phyloP scores from a whole-genome alignment of 371 early-diverging fungal species.

The Mucor lusitanicus region DNA sequence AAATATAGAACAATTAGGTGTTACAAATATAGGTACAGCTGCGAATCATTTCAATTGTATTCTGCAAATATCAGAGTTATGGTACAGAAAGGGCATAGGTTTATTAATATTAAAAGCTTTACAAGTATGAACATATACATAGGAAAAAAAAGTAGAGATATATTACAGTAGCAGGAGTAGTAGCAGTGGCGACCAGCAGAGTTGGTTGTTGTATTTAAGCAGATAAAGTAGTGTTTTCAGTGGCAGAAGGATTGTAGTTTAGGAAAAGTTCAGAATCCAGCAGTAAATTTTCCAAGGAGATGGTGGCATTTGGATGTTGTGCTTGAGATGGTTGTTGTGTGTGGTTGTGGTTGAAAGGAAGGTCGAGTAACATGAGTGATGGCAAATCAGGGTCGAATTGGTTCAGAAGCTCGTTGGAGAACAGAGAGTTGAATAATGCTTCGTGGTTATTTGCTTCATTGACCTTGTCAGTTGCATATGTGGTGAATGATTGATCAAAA shows the following conservation, averaged over 20 bases:
- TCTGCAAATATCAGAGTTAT: background rate
- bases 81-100: background rate
- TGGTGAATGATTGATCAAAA: conserved; percentile 10
- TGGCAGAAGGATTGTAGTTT: background rate
- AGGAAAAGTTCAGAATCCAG: background rate
- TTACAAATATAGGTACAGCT: background rate
- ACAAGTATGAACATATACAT: background rate
- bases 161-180: background rate
- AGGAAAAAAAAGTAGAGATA: background rate
- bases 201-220: background rate
- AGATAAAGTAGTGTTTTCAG: background rate
- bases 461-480: background rate
- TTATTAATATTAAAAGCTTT: background rate
- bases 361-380: conserved; percentile 18
- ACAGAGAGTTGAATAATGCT: background rate
- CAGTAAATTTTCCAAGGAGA: background rate
- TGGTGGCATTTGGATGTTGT: background rate
- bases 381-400: conserved; percentile 14
- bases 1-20: background rate
- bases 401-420: conserved; percentile 3
- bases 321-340: background rate
- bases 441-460: background rate
- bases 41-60: background rate
- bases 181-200: background rate
- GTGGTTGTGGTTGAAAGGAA: background rate